Evolutionary conservation across 148 eudicot genomes (phyloP).

Genomic region (Suaeda aralocaspica): DNA sequence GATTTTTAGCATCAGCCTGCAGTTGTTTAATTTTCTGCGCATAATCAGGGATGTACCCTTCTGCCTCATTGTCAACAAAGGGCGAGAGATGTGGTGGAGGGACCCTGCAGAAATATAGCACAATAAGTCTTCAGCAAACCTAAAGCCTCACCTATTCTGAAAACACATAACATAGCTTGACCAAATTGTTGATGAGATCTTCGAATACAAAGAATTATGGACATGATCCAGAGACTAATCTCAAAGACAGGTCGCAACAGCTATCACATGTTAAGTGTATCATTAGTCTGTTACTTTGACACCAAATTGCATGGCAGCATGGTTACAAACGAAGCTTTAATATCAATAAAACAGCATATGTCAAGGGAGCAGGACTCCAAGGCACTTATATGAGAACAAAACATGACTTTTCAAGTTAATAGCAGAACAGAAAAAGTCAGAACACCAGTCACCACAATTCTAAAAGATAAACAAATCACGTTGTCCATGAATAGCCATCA

Average conservation of each 20-base stretch:
- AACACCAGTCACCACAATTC: not conserved
- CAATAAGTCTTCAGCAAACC: slow-evolving; percentile 1
- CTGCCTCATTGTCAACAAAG: slow-evolving; percentile 84
- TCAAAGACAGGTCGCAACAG: not conserved
- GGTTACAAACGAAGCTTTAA: not conserved
- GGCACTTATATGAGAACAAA: not conserved
- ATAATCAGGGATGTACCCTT: slow-evolving; percentile 81
- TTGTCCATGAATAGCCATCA: not conserved
- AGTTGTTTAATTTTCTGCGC: slow-evolving; percentile 73
- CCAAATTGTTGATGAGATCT: not conserved
- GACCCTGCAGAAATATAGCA: slow-evolving; percentile 46
- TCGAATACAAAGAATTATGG: not conserved
- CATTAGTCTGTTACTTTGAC: not conserved
- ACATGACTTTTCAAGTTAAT: not conserved
- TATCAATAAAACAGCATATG: not conserved
- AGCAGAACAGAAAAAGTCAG: not conserved
- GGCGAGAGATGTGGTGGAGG: slow-evolving; percentile 98
- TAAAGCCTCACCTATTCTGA: not conserved
- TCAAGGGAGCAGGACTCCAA: not conserved
- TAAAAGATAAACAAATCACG: not conserved
- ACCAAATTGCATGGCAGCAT: not conserved
- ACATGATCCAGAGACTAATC: not conserved
- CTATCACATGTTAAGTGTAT: not conserved
- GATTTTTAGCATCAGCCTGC: slow-evolving; percentile 73
- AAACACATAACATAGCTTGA: not conserved